phyloP scores from a whole-genome alignment of 495 filamentous ascomycete genomes.

The Terfezia boudieri region DNA sequence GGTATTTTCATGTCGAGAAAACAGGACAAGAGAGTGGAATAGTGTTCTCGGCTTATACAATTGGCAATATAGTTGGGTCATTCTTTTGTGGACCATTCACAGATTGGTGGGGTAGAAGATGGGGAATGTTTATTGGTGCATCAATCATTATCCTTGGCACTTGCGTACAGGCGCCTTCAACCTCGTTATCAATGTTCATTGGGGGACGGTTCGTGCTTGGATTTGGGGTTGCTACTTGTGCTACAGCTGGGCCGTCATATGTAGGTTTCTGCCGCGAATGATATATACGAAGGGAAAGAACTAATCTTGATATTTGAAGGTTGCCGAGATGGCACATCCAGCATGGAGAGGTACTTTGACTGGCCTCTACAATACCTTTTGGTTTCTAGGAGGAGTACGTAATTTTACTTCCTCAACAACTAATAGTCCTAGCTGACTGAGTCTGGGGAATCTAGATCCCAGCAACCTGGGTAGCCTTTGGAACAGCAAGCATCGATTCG shows the following conservation, averaged over 20 bases:
- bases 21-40: slow-evolving; percentile 22
- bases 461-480: slow-evolving; percentile 17
- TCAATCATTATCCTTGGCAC: slow-evolving; percentile 32
- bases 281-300: neutral
- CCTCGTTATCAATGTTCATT: slow-evolving; percentile 36
- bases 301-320: slow-evolving; percentile 4
- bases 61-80: slow-evolving; percentile 29
- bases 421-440: neutral
- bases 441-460: slow-evolving; percentile 6
- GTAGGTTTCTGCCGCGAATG: neutral
- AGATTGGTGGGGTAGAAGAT: slow-evolving; percentile 27
- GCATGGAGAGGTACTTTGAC: slow-evolving; percentile 44
- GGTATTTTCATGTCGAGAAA: slow-evolving; percentile 14
- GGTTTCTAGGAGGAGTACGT: slow-evolving; percentile 22
- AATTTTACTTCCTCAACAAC: neutral
- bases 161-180: slow-evolving; percentile 26
- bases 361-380: slow-evolving; percentile 35
- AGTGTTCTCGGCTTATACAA: slow-evolving; percentile 29
- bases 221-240: slow-evolving; percentile 44
- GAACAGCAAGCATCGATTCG: slow-evolving; percentile 9
- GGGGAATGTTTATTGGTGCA: slow-evolving; percentile 33
- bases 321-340: slow-evolving; percentile 53
- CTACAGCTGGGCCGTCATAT: slow-evolving; percentile 50
- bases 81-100: slow-evolving; percentile 25
- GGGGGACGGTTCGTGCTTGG: slow-evolving; percentile 57